phyloP scores from a whole-genome alignment of 139 green algal genomes.

The Protoeuglena noctilucae region DNA sequence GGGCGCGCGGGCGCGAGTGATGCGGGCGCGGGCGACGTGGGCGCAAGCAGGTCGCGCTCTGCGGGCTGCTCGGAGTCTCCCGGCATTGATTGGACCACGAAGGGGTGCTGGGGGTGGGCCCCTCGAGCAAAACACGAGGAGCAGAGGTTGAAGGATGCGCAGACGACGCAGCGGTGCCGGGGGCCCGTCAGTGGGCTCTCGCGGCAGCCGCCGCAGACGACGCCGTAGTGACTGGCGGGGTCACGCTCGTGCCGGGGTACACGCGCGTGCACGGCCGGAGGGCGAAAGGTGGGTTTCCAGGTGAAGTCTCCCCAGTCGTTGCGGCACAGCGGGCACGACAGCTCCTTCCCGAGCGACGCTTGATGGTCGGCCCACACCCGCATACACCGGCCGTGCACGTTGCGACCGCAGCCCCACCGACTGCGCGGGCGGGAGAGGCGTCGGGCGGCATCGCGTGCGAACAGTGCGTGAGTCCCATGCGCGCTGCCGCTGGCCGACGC shows the following conservation, averaged over 20 bases:
- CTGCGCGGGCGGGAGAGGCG: too few species aligned
- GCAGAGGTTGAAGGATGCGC: background rate
- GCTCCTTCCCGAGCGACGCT: background rate
- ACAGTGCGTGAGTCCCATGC: too few species aligned
- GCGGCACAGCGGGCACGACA: background rate
- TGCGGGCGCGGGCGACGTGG: too few species aligned
- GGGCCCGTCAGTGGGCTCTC: background rate
- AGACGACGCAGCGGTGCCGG: background rate
- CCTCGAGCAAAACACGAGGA: background rate
- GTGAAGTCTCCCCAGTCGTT: background rate
- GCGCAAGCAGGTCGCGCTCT: too few species aligned
- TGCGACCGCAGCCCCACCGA: constrained; percentile 29
- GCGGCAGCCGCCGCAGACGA: background rate
- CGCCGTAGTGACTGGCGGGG: background rate
- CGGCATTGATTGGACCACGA: too few species aligned
- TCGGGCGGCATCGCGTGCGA: too few species aligned
- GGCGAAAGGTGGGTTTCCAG: background rate
- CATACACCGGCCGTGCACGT: constrained; percentile 46
- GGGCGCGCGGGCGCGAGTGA: too few species aligned
- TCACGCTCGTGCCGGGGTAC: background rate
- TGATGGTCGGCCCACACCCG: constrained; percentile 16
- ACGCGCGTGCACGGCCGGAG: too few species aligned
- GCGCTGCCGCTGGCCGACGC: too few species aligned
- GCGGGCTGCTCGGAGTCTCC: too few species aligned
- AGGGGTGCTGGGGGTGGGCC: background rate